A percentile compares a stretch with the other conserved stretches of the same genome.
These are phyloP conservation scores for Bondarzewia mesenterica DNA, from an alignment of 1,284 basidiomycete species.

Conservation along the genomic window DNA sequence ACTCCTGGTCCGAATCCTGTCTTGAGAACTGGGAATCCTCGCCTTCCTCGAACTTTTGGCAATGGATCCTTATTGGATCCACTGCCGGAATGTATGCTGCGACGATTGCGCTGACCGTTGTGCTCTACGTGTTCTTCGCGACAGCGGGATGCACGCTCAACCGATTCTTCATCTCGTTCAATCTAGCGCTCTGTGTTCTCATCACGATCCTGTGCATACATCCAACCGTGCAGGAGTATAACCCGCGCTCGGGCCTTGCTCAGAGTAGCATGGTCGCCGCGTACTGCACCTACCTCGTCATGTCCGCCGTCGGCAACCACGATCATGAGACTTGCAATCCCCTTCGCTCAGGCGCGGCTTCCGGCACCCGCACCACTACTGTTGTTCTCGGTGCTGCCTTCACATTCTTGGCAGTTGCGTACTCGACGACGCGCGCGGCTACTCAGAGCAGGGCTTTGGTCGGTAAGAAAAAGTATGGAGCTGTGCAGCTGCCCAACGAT, in stretches of 20 bases:
- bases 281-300: conserved; percentile 95
- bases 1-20: conserved; percentile 97
- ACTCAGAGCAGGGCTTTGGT: conserved; percentile 90
- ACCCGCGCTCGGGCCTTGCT: conserved; percentile 90
- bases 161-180: conserved; percentile 93
- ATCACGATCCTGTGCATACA: conserved; percentile 83
- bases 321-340: conserved; percentile 87
- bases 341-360: conserved; percentile 47
- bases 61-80: conserved; percentile 93
- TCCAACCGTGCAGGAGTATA: conserved; percentile 86
- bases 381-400: conserved; percentile 90
- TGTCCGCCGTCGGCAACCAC: conserved; percentile 92
- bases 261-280: conserved; percentile 95
- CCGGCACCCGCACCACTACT: conserved; percentile 77
- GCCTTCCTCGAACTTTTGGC: conserved; percentile 80
- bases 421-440: conserved; percentile 92
- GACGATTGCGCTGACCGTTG: conserved; percentile 76
- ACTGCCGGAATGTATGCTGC: conserved; percentile 84
- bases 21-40: conserved; percentile 92
- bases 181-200: conserved; percentile 75
- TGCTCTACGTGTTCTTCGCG: conserved; percentile 92
- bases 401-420: conserved; percentile 97
- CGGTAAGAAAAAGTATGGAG: conserved; percentile 57
- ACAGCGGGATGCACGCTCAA: conserved; percentile 84
- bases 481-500: conserved; percentile 55